Conservation (phyloP, 169 alveolate genomes). For the Plasmodium coatneyi region DNA sequence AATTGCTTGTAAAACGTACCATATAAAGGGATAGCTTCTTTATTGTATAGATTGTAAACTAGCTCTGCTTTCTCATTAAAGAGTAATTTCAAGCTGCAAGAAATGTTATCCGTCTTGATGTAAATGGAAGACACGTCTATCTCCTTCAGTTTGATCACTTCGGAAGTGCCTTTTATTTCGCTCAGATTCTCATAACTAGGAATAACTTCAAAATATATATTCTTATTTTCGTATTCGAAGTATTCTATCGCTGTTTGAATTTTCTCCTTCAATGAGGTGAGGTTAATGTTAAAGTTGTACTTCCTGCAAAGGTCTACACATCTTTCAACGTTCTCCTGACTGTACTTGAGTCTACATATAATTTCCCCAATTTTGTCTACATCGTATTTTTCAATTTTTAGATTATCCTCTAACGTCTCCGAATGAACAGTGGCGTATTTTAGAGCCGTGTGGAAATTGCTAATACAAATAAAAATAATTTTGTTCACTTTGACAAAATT, state of each 20-base stretch:
- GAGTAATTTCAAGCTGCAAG: slow-evolving; percentile 20
- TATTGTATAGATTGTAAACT: slow-evolving; percentile 19
- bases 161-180: slow-evolving; percentile 35
- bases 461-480: slow-evolving; percentile 28
- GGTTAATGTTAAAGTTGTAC: slow-evolving; percentile 9
- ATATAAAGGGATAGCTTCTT: background rate
- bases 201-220: slow-evolving; percentile 64
- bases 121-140: slow-evolving; percentile 39
- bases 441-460: slow-evolving; percentile 56
- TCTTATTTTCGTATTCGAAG: slow-evolving; percentile 56
- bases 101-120: slow-evolving; percentile 31
- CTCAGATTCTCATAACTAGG: slow-evolving; percentile 40
- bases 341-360: slow-evolving; percentile 45
- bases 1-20: slow-evolving; percentile 1
- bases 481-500: slow-evolving; percentile 34
- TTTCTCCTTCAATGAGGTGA: slow-evolving; percentile 21
- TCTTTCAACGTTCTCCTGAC: slow-evolving; percentile 24
- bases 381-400: slow-evolving; percentile 50
- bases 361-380: slow-evolving; percentile 65
- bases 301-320: slow-evolving; percentile 51
- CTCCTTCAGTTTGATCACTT: slow-evolving; percentile 26
- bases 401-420: background rate
- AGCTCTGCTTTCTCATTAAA: slow-evolving; percentile 48
- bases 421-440: slow-evolving; percentile 27
- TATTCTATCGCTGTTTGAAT: slow-evolving; percentile 1